Evolutionary conservation across 148 eudicot species (phyloP), one percentile per base, ranked within the genome.

Genomic region (Chenopodium album): DNA sequence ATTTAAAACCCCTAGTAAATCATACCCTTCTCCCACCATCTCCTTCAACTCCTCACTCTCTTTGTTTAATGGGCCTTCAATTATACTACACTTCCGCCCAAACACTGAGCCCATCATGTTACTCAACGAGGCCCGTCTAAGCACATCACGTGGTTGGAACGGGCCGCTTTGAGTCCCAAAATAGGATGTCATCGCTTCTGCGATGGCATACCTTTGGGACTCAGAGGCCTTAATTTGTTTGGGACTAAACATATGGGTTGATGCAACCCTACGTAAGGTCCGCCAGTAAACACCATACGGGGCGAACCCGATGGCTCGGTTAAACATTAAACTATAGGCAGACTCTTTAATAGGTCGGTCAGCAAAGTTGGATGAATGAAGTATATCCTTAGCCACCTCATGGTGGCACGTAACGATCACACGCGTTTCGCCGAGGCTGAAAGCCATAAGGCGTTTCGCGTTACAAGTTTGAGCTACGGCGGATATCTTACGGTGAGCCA

Each of bases 101-200:
- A 93, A 93, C n/a, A 93, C 93, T 10, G 87, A 88, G 17, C 87
- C 84, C 94, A 90, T 91, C 94, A 93, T 90, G 82, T 91, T 89
- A 29, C 85, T 83, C 78, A 90, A 76, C 41, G 94, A 90, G 4
- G 94, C 97, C 34, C 44, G 76, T 68, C 90, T 86, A 2, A 93
- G 76, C 7, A 87, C 54, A 2, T 88, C 87, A 68, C 97, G 74
- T 2, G 89, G 89, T 16, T 70, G 75, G 20, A 89, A 72, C 46
- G 76, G 76, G 16, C 80, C 87, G 4, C n/a, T 7, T 7, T 41
- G 28, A 2, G 22, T 68, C 1, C 63, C 80, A 2, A 92, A 37
- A 19, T 60, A 48, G 12, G 32, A 78, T 48, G 79, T 73, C 88
- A 90, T 83, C 59, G 85, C 83, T 0, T 22, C 48, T 0, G 85